Conservation (phyloP, 257 asterid genomes). For the Solanum lycopersicoides region DNA sequence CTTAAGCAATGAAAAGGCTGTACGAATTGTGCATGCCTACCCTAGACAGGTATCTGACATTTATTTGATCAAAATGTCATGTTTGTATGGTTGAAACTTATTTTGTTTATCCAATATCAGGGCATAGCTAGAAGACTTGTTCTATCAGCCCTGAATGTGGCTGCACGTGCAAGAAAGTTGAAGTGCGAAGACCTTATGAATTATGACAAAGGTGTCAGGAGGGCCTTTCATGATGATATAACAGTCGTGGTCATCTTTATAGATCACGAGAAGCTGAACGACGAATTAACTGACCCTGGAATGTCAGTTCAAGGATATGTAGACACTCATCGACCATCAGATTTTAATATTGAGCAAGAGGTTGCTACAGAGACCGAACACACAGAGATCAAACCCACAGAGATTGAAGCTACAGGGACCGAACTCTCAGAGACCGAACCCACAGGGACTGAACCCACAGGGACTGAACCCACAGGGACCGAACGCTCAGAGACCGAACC, state of each 20-base stretch:
- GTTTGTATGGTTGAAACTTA: background rate
- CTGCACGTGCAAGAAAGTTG: constrained; percentile 29
- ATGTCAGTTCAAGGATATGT: constrained; percentile 47
- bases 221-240: constrained; percentile 63
- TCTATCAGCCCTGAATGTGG: constrained; percentile 34
- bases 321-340: constrained; percentile 42
- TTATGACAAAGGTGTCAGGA: constrained; percentile 34
- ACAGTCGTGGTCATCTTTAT: constrained; percentile 54
- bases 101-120: constrained; percentile 12
- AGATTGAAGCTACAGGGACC: too few relatives aligned
- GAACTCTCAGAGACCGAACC: too few relatives aligned
- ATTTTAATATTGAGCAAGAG: constrained; percentile 21
- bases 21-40: constrained; percentile 52
- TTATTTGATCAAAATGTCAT: background rate
- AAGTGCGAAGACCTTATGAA: constrained; percentile 37
- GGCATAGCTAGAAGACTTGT: constrained; percentile 74
- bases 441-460: too few relatives aligned
- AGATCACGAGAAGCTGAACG: constrained; percentile 38
- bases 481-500: too few relatives aligned
- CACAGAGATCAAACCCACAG: background rate
- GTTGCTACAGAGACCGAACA: background rate
- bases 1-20: constrained; percentile 67
- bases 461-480: too few relatives aligned
- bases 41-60: constrained; percentile 42
- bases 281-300: constrained; percentile 13